Evolutionary conservation across 2,329 filamentous ascomycete species (phyloP), one percentile per base, ranked within the genome.

Genomic region (Blastomyces emzantsi): DNA sequence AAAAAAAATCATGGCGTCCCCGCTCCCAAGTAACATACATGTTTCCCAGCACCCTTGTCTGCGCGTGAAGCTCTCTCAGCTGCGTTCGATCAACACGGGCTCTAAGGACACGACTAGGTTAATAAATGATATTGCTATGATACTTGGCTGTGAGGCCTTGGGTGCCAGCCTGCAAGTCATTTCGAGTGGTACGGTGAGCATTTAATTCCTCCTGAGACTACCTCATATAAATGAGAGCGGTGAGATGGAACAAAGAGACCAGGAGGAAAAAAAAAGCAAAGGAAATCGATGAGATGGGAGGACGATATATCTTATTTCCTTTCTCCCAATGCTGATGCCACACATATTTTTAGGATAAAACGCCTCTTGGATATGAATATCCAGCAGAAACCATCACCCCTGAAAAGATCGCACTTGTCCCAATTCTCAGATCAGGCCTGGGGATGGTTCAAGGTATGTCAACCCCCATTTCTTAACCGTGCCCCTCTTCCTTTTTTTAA

Each of bases 401-500:
- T 0, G 77, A 81, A 59, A 83, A 83, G 64, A 84, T 97, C 69
- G 92, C 88, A 61, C 83, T 97, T 62, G 88, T 97, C 2, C 93
- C 93, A 47, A 96, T 97, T 75, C 84, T 97, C n/a, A 85, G 93
- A 65, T 96, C 90, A 3, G 93, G 93, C 33, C 81, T 97, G 51
- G 90, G 86, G 74, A 97, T 97, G 92, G 84, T 96, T 54, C 90
- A 96, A 73, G 89, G 88, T 89, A 70, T 28, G 75, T 73, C 25
- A 39, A 13, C 3, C 9, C 36, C 45, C 54, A 43, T 45, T 45
- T 2, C n/a, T 58, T 33, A 51, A n/a, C 13, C 17, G 19, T 11
- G 15, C 36, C 47, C 28, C 25, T 45, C 58, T 13, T 19, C 52
- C 58, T 8, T 22, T 45, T 11, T 22, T 45, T 11, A 47, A 54